Evolutionary conservation across 2,329 filamentous ascomycete species (phyloP).

Genomic region (Aureobasidium lini): DNA sequence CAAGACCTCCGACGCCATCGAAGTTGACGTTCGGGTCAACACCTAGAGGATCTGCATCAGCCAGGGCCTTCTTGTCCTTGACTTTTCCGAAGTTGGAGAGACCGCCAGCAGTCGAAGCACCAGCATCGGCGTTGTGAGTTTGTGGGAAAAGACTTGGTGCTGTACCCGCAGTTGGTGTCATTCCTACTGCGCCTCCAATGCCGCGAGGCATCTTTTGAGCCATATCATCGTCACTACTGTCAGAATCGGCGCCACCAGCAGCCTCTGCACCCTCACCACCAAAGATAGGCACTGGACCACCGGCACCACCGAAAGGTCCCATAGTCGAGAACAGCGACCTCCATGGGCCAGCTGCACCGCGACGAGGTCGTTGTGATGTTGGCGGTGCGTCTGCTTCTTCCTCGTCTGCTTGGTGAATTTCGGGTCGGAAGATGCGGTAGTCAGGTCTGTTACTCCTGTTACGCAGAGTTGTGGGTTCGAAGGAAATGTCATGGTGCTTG

Average conservation of each 20-base stretch:
- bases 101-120: conserved; percentile 46
- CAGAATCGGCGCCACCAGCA: conserved; percentile 76
- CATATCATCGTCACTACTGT: conserved; percentile 93
- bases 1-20: conserved; percentile 83
- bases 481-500: conserved; percentile 22
- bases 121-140: conserved; percentile 49
- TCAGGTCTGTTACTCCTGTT: conserved; percentile 67
- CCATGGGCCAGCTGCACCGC: conserved; percentile 57
- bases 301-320: conserved; percentile 85
- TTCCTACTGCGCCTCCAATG: conserved; percentile 55
- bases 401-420: conserved; percentile 61
- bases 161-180: conserved; percentile 50
- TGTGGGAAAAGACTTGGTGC: conserved; percentile 50
- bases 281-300: conserved; percentile 63
- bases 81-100: conserved; percentile 84
- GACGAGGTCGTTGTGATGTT: conserved; percentile 53
- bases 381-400: conserved; percentile 53
- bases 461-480: conserved; percentile 47
- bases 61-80: conserved; percentile 84
- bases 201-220: conserved; percentile 51
- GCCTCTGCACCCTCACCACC: conserved; percentile 67
- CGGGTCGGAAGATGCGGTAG: conserved; percentile 77
- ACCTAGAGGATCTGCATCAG: conserved; percentile 88
- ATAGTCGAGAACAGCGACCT: conserved; percentile 81
- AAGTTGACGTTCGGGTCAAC: conserved; percentile 91